Conservation (phyloP, 169 alveolate species). For the Plasmodium reichenowi region DNA sequence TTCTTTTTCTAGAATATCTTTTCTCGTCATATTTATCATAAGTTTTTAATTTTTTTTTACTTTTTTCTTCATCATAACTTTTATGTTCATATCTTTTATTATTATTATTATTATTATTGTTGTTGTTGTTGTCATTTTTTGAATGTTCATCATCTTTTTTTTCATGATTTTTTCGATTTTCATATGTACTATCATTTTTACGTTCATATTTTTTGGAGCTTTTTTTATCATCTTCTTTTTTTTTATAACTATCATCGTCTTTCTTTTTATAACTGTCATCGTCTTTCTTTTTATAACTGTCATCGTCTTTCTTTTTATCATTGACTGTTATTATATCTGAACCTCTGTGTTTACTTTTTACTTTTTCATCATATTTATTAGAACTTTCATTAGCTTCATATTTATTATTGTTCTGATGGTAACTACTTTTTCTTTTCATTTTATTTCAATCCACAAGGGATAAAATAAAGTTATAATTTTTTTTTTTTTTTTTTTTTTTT, state of each 20-base stretch:
- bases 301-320: not conserved
- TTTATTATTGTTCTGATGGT: not conserved
- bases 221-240: conserved; percentile 13
- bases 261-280: conserved; percentile 13
- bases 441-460: not conserved
- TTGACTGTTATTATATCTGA: not conserved
- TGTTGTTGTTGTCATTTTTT: conserved; percentile 8
- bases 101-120: not conserved
- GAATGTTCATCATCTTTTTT: conserved; percentile 10
- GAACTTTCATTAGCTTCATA: not conserved
- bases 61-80: conserved; percentile 22
- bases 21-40: conserved; percentile 23
- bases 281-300: conserved; percentile 4
- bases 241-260: conserved; percentile 7
- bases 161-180: conserved; percentile 18
- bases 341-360: too few relatives aligned
- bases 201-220: conserved; percentile 17
- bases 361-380: not conserved
- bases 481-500: too few relatives aligned
- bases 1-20: conserved; percentile 7
- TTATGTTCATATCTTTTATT: conserved; percentile 9
- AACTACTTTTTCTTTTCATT: not conserved
- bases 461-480: not conserved
- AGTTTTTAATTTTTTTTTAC: conserved; percentile 28
- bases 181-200: conserved; percentile 20